phyloP scores from a whole-genome alignment of 2,329 filamentous ascomycete species.

The Torrubiella hemipterigena region DNA sequence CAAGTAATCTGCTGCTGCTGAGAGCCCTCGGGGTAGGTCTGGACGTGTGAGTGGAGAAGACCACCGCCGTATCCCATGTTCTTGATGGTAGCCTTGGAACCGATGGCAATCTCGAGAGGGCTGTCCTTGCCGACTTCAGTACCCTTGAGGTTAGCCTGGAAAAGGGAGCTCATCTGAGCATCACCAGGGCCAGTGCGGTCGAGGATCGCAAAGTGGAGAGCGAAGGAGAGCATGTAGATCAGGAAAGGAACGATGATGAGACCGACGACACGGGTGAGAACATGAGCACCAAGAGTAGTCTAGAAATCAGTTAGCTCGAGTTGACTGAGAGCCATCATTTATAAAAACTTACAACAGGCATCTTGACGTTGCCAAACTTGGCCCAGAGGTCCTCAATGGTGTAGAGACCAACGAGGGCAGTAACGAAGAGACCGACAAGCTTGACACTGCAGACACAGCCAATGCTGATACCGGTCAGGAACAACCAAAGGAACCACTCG shows the following conservation, averaged over 20 bases:
- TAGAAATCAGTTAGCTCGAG: slow-evolving; percentile 11
- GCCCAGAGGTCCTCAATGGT: slow-evolving; percentile 95
- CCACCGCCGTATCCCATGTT: slow-evolving; percentile 99
- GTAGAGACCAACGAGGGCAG: slow-evolving; percentile 87
- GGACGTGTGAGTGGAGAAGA: slow-evolving; percentile 89
- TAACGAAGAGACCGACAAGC: slow-evolving; percentile 93
- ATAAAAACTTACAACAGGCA: slow-evolving; percentile 56
- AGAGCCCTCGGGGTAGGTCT: slow-evolving; percentile 91
- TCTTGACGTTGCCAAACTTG: slow-evolving; percentile 90
- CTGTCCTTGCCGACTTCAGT: slow-evolving; percentile 92
- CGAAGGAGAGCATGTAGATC: slow-evolving; percentile 94
- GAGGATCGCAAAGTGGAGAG: slow-evolving; percentile 84
- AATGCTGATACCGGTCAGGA: slow-evolving; percentile 88
- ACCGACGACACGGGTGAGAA: slow-evolving; percentile 69
- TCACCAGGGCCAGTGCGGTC: slow-evolving; percentile 91
- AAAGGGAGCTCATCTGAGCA: slow-evolving; percentile 99
- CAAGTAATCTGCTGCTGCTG: slow-evolving; percentile 94
- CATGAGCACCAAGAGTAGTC: slow-evolving; percentile 60
- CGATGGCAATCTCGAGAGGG: slow-evolving; percentile 80
- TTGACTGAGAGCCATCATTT: slow-evolving; percentile 8
- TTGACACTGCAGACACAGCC: slow-evolving; percentile 98
- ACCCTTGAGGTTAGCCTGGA: slow-evolving; percentile 90
- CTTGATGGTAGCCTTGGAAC: slow-evolving; percentile 86
- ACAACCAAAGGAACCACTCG: slow-evolving; percentile 92
- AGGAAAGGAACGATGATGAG: slow-evolving; percentile 80